Percentiles rank a stretch among this genome's conserved stretches.
Evolutionary conservation across 352 stramenopile species (phyloP).

Genomic region (Peronospora farinosa): DNA sequence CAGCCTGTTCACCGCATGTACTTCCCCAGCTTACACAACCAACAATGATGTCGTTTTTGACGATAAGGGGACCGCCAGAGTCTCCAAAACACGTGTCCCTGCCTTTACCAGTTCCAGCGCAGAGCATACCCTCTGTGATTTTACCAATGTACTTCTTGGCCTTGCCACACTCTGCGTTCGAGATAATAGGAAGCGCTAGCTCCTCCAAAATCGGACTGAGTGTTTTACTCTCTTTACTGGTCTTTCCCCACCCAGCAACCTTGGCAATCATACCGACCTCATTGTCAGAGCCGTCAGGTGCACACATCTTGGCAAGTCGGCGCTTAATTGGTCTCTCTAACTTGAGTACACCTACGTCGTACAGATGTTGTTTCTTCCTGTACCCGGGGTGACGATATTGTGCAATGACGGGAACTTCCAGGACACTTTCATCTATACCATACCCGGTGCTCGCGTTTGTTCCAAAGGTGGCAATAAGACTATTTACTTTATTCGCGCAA

Average conservation of each 20-base stretch:
- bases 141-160: constrained; percentile 39
- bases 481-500: constrained; percentile 39
- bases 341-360: constrained; percentile 55
- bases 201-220: constrained; percentile 33
- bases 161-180: constrained; percentile 49
- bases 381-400: constrained; percentile 18
- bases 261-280: constrained; percentile 41
- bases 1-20: constrained; percentile 44
- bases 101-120: constrained; percentile 36
- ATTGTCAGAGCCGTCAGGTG: constrained; percentile 40
- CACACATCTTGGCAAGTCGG: constrained; percentile 33
- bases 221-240: constrained; percentile 20
- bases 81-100: constrained; percentile 63
- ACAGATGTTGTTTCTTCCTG: constrained; percentile 28
- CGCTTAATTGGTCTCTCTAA: constrained; percentile 33
- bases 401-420: constrained; percentile 6
- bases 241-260: constrained; percentile 53
- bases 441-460: constrained; percentile 16
- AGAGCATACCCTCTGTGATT: constrained; percentile 57
- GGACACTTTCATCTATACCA: constrained; percentile 1
- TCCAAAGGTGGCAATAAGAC: constrained; percentile 20
- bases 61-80: constrained; percentile 51
- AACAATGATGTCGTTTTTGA: constrained; percentile 40
- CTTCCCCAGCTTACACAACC: constrained; percentile 66
- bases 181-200: constrained; percentile 49